Evolutionary conservation across 805 yeast genomes (phyloP).

Genomic region (Candida sonorensis): DNA sequence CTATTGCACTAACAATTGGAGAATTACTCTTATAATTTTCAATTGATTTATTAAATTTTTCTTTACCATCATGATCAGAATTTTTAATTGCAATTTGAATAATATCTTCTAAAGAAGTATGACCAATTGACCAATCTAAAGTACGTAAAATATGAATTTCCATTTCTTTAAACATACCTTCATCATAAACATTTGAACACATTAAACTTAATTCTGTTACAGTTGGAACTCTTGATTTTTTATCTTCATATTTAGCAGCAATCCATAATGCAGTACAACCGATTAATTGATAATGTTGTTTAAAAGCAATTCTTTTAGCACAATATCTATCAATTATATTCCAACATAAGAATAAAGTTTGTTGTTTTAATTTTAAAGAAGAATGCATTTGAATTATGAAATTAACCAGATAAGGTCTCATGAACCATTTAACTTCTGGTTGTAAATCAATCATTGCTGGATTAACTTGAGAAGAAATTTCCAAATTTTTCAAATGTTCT

Average conservation of each 20-base stretch:
- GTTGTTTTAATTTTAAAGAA: slow-evolving; percentile 56
- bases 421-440: slow-evolving; percentile 73
- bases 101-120: slow-evolving; percentile 47
- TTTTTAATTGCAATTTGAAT: slow-evolving; percentile 33
- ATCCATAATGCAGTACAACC: slow-evolving; percentile 92
- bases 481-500: slow-evolving; percentile 33
- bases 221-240: slow-evolving; percentile 52
- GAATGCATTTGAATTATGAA: slow-evolving; percentile 64
- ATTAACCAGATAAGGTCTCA: slow-evolving; percentile 71
- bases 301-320: slow-evolving; percentile 74
- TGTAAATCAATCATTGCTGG: slow-evolving; percentile 68
- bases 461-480: slow-evolving; percentile 32
- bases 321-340: slow-evolving; percentile 87
- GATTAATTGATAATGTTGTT: slow-evolving; percentile 83
- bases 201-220: slow-evolving; percentile 45
- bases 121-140: slow-evolving; percentile 35
- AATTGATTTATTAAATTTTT: slow-evolving; percentile 19
- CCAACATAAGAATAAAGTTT: slow-evolving; percentile 60
- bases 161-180: slow-evolving; percentile 39
- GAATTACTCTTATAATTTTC: slow-evolving; percentile 24
- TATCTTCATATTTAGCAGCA: slow-evolving; percentile 72
- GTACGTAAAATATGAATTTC: slow-evolving; percentile 37
- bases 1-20: slow-evolving; percentile 42
- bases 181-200: slow-evolving; percentile 54
- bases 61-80: slow-evolving; percentile 28